Evolutionary conservation across 1,284 basidiomycete species (phyloP).

Genomic region (Ustilago esculenta): DNA sequence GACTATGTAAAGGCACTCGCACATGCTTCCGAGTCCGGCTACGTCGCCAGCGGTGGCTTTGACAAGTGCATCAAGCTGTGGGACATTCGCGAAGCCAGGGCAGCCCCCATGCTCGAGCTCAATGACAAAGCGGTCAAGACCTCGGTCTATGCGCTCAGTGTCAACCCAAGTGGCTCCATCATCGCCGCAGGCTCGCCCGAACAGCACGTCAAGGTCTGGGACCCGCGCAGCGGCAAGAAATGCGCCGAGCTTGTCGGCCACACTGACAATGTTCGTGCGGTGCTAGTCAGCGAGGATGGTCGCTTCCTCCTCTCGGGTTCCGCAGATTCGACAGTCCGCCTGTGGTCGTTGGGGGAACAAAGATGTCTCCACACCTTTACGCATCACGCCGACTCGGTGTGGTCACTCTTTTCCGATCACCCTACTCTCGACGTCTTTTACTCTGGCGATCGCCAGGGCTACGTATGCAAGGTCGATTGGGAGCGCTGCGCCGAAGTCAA

Average conservation of each 20-base stretch:
- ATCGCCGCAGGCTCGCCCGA: slow-evolving; percentile 92
- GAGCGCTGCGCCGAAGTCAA: slow-evolving; percentile 81
- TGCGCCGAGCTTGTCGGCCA: slow-evolving; percentile 74
- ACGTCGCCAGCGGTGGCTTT: slow-evolving; percentile 87
- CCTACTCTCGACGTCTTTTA: slow-evolving; percentile 91
- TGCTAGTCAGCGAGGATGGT: slow-evolving; percentile 87
- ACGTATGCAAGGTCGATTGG: slow-evolving; percentile 88
- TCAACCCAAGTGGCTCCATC: slow-evolving; percentile 78
- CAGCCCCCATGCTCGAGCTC: slow-evolving; percentile 57
- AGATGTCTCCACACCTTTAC: slow-evolving; percentile 94
- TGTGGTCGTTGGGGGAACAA: slow-evolving; percentile 91
- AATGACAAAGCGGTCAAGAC: slow-evolving; percentile 39
- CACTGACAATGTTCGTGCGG: slow-evolving; percentile 92
- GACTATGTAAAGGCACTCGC: slow-evolving; percentile 87
- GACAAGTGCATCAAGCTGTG: slow-evolving; percentile 93
- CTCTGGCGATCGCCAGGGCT: slow-evolving; percentile 90
- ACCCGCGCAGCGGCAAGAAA: slow-evolving; percentile 74
- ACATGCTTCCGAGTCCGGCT: slow-evolving; percentile 50
- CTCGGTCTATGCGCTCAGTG: slow-evolving; percentile 67
- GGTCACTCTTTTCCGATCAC: slow-evolving; percentile 88
- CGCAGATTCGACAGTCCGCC: slow-evolving; percentile 77
- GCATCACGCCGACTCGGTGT: slow-evolving; percentile 93
- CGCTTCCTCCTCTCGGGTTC: slow-evolving; percentile 72
- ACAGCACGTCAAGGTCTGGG: slow-evolving; percentile 88
- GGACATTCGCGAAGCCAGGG: slow-evolving; percentile 68